These are phyloP conservation scores for Aristolochia contorta DNA, from an alignment of 164 flowering plant species.

Conservation along the genomic window DNA sequence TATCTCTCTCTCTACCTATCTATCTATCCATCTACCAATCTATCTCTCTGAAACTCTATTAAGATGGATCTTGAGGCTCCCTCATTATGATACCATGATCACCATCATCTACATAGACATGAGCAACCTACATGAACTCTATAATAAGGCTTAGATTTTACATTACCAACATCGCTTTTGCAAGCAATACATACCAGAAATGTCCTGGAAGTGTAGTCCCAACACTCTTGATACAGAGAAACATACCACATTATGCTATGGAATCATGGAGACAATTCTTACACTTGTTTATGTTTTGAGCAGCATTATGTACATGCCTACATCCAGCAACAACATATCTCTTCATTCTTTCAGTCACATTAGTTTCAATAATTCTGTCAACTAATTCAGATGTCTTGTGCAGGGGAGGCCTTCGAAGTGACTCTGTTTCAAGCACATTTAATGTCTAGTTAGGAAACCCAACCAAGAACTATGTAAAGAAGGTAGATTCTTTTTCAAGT, in stretches of 20 bases:
- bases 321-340: constrained; percentile 51
- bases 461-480: not conserved
- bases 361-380: constrained; percentile 31
- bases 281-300: constrained; percentile 48
- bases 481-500: not conserved
- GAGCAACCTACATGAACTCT: no score
- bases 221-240: no score
- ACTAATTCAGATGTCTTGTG: constrained; percentile 34
- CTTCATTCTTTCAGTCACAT: constrained; percentile 37
- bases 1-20: no score
- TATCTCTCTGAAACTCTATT: no score
- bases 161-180: no score
- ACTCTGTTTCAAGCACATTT: constrained; percentile 24
- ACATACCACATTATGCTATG: not conserved
- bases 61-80: no score
- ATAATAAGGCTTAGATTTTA: no score
- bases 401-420: constrained; percentile 39
- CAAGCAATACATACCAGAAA: no score
- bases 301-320: constrained; percentile 22
- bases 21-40: no score
- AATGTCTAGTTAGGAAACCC: not conserved
- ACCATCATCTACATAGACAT: no score
- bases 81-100: no score
- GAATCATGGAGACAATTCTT: constrained; percentile 13
- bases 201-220: no score